Conservation (phyloP, 2,329 filamentous ascomycete genomes). For the Fusarium sp. region DNA sequence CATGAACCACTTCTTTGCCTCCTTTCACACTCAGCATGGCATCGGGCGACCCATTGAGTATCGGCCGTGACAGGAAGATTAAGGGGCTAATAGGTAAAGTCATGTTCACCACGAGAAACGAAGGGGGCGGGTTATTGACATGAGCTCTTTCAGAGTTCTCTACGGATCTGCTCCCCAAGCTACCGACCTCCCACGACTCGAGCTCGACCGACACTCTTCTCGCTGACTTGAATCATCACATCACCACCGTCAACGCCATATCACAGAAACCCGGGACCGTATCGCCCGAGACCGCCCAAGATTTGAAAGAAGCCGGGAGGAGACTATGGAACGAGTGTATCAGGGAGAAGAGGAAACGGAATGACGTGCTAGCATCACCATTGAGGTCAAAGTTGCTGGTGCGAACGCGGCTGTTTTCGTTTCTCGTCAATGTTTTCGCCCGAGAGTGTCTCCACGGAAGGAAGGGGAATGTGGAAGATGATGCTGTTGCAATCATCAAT, state of each 20-base stretch:
- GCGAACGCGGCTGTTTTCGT: conserved; percentile 68
- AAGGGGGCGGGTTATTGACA: neutral
- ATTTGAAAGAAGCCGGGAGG: conserved; percentile 69
- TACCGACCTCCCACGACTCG: conserved; percentile 40
- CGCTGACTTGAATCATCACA: conserved; percentile 46
- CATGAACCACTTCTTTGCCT: neutral
- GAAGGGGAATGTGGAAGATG: conserved; percentile 45
- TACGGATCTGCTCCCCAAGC: conserved; percentile 40
- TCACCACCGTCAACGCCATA: conserved; percentile 38
- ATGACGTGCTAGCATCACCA: conserved; percentile 32
- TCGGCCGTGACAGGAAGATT: conserved; percentile 41
- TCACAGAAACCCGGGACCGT: neutral
- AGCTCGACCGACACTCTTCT: conserved; percentile 57
- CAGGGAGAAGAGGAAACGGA: conserved; percentile 55
- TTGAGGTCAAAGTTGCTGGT: conserved; percentile 50
- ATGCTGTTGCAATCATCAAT: conserved; percentile 70
- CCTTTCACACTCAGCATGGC: conserved; percentile 34
- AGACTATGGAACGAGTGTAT: conserved; percentile 77
- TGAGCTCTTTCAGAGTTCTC: conserved; percentile 44
- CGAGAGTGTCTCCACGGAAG: conserved; percentile 52
- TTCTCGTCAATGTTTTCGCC: conserved; percentile 73
- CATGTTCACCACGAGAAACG: too few relatives aligned
- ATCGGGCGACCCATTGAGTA: conserved; percentile 19
- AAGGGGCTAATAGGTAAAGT: conserved; percentile 40
- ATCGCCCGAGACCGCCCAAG: conserved; percentile 36